These are phyloP conservation scores for Jackrogersella multiformis DNA, from an alignment of 495 filamentous ascomycete genomes.

Conservation along the genomic window DNA sequence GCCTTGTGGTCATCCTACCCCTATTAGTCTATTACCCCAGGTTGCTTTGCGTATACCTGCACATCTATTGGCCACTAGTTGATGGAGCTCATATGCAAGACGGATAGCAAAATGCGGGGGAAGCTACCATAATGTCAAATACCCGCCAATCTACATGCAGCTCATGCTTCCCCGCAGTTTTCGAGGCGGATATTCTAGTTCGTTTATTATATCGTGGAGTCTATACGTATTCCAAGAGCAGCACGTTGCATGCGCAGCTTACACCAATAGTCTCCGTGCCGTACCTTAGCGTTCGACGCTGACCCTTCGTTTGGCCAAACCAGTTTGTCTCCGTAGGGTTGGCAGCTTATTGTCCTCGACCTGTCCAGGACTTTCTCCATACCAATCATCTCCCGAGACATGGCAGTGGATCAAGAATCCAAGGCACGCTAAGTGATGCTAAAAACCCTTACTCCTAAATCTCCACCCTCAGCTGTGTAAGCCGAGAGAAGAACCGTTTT, in stretches of 20 bases:
- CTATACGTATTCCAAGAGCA: constrained; percentile 23
- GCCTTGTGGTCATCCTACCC: constrained; percentile 37
- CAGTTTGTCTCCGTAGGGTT: constrained; percentile 10
- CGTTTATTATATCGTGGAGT: constrained; percentile 26
- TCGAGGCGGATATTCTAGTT: constrained; percentile 34
- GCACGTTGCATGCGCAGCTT: constrained; percentile 31
- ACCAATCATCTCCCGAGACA: constrained; percentile 1
- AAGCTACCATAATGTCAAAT: constrained; percentile 37
- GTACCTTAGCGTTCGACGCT: constrained; percentile 30
- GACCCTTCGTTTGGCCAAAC: constrained; percentile 9
- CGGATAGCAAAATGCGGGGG: constrained; percentile 37
- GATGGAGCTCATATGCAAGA: constrained; percentile 38
- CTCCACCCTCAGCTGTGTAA: constrained; percentile 1
- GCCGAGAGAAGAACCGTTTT: constrained; percentile 11
- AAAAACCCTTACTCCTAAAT: background rate
- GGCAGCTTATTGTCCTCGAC: constrained; percentile 14
- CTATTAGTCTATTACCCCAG: constrained; percentile 20
- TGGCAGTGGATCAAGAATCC: constrained; percentile 2
- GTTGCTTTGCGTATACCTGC: constrained; percentile 11
- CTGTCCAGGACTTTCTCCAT: background rate
- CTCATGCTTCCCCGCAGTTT: constrained; percentile 40
- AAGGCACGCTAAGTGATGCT: background rate
- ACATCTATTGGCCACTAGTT: constrained; percentile 42
- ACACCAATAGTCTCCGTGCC: constrained; percentile 34
- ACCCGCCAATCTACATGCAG: constrained; percentile 36